Conservation (phyloP, 768 basidiomycete genomes). For the Tricholomella constricta region DNA sequence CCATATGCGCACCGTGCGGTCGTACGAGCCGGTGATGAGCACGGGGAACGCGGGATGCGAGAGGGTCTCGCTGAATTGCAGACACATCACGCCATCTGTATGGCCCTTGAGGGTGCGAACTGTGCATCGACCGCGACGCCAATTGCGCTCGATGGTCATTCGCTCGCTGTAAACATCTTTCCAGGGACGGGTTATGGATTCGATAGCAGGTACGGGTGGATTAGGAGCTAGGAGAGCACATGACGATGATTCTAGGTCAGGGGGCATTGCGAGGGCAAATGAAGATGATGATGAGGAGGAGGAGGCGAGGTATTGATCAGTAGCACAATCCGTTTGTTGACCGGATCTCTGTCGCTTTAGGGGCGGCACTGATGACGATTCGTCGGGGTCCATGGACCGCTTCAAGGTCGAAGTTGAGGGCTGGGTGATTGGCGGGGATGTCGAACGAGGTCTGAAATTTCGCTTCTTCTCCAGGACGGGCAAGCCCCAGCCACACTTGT, state of each 20-base stretch:
- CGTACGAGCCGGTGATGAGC: constrained; percentile 97
- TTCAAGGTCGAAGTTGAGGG: constrained; percentile 29
- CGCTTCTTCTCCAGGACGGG: constrained; percentile 84
- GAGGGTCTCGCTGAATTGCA: constrained; percentile 89
- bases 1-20: constrained; percentile 93
- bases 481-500: constrained; percentile 96
- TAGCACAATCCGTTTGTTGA: constrained; percentile 7
- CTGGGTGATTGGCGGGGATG: constrained; percentile 17
- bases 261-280: constrained; percentile 9
- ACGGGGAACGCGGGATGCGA: constrained; percentile 86
- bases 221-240: constrained; percentile 32
- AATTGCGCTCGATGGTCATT: constrained; percentile 95
- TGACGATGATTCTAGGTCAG: constrained; percentile 11
- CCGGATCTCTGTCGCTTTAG: constrained; percentile 55
- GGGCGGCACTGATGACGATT: constrained; percentile 34
- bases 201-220: constrained; percentile 26
- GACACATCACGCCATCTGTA: constrained; percentile 95
- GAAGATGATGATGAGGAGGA: constrained; percentile 13
- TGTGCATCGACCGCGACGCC: constrained; percentile 89
- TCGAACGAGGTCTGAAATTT: constrained; percentile 39
- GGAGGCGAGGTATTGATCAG: constrained; percentile 9
- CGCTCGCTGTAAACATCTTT: constrained; percentile 98
- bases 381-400: constrained; percentile 37
- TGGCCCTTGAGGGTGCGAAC: constrained; percentile 89
- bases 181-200: constrained; percentile 83